Evolutionary conservation across 176 grass and related monocot genomes (phyloP).

Genomic region (Zoysia japonica): DNA sequence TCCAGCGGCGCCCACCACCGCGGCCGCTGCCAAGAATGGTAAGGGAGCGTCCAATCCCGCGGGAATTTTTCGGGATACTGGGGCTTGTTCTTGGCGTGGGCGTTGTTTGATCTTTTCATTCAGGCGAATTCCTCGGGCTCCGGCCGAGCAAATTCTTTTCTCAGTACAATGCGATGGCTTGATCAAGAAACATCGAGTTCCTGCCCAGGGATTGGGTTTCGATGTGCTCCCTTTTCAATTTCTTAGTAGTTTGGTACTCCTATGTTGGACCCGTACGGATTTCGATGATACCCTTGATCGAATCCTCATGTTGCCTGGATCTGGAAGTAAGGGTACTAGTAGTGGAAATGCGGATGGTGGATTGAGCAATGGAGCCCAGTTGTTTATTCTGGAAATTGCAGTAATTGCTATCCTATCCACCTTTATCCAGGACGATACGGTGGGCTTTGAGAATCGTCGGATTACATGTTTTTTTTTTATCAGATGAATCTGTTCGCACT

Average conservation of each 20-base stretch:
- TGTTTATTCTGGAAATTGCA: background rate
- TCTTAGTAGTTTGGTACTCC: background rate
- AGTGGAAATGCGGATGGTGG: background rate
- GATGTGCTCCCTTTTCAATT: background rate
- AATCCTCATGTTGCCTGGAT: conserved; percentile 7
- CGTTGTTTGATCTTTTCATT: background rate
- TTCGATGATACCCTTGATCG: background rate
- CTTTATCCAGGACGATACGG: background rate
- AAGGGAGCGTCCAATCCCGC: conserved; percentile 20
- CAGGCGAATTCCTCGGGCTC: background rate
- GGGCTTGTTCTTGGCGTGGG: background rate
- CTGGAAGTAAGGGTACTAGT: background rate
- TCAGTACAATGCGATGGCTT: conserved; percentile 25
- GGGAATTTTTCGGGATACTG: conserved; percentile 14
- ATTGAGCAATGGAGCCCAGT: background rate
- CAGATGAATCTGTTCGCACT: too few species aligned
- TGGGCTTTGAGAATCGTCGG: background rate
- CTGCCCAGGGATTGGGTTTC: conserved; percentile 1
- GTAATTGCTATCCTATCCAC: background rate
- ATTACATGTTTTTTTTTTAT: background rate
- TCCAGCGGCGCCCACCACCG: too few species aligned
- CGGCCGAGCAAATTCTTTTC: background rate
- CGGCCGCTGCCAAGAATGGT: conserved; percentile 13
- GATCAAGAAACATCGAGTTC: background rate
- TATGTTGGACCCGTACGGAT: conserved; percentile 12